Evolutionary conservation across 257 asterid genomes (phyloP).

Genomic region (Phtheirospermum japonicum): DNA sequence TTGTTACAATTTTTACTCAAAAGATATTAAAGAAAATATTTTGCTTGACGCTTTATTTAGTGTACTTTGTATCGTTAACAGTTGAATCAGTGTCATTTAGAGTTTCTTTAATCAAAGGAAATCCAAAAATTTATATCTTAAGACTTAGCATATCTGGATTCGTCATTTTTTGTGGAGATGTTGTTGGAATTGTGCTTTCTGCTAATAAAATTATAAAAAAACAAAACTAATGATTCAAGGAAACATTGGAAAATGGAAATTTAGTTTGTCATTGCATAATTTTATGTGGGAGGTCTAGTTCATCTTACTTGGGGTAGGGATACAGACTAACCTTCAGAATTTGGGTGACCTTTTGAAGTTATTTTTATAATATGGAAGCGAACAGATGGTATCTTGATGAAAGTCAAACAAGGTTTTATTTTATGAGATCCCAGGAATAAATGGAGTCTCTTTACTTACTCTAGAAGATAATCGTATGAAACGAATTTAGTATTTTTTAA

Average conservation of each 20-base stretch:
- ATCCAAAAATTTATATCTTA: background rate
- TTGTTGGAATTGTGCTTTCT: background rate
- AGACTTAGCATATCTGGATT: slow-evolving; percentile 11
- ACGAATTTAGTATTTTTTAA: background rate
- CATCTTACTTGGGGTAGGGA: background rate
- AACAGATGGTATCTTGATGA: background rate
- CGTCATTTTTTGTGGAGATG: slow-evolving; percentile 6
- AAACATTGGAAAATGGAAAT: background rate
- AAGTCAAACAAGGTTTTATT: background rate
- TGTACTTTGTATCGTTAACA: slow-evolving; percentile 10
- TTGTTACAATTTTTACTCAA: slow-evolving; percentile 1
- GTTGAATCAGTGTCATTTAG: slow-evolving; percentile 9
- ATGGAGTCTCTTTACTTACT: background rate
- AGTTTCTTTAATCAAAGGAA: background rate
- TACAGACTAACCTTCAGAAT: background rate
- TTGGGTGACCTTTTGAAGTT: slow-evolving; percentile 1
- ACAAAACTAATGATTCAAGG: too few species aligned
- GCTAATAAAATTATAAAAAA: background rate
- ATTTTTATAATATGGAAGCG: background rate
- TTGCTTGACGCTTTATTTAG: slow-evolving; percentile 5
- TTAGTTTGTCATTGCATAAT: slow-evolving; percentile 1
- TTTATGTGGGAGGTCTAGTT: slow-evolving; percentile 10
- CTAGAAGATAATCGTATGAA: slow-evolving; percentile 2
- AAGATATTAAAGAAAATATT: background rate
- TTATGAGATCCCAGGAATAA: background rate